Evolutionary conservation across 768 basidiomycete species (phyloP).

Genomic region (Lactarius hatsudake): DNA sequence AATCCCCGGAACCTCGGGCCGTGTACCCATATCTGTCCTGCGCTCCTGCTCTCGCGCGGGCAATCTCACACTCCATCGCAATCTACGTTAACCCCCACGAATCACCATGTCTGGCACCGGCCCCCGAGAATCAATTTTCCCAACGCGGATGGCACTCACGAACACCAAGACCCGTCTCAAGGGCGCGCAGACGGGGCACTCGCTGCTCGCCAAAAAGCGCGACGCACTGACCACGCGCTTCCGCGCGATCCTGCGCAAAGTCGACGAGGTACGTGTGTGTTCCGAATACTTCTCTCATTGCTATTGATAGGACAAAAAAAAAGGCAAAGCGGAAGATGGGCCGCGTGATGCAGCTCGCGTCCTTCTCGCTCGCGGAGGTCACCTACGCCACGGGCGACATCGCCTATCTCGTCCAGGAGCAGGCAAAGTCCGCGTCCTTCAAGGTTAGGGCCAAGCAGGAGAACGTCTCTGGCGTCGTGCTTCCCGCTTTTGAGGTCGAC

Average conservation of each 20-base stretch:
- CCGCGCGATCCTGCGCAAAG: slow-evolving; percentile 89
- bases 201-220: slow-evolving; percentile 93
- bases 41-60: not conserved
- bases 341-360: slow-evolving; percentile 96
- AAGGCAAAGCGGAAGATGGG: slow-evolving; percentile 99
- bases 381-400: slow-evolving; percentile 98
- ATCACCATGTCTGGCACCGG: slow-evolving; percentile 82
- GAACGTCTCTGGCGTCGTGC: slow-evolving; percentile 94
- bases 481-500: slow-evolving; percentile 94
- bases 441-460: slow-evolving; percentile 93
- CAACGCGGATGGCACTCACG: slow-evolving; percentile 95
- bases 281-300: too few relatives aligned
- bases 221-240: slow-evolving; percentile 96
- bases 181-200: slow-evolving; percentile 92
- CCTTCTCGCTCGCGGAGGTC: slow-evolving; percentile 98
- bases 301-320: too few relatives aligned
- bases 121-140: slow-evolving; percentile 89
- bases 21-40: not conserved
- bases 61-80: not conserved
- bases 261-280: slow-evolving; percentile 83
- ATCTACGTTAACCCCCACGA: not conserved
- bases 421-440: slow-evolving; percentile 88
- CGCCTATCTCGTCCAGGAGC: slow-evolving; percentile 95
- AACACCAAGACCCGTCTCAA: slow-evolving; percentile 89
- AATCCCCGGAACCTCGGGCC: slow-evolving; percentile 9